These are phyloP conservation scores for Globisporangium abappressorium DNA, from an alignment of 352 stramenopile species.

Conservation along the genomic window DNA sequence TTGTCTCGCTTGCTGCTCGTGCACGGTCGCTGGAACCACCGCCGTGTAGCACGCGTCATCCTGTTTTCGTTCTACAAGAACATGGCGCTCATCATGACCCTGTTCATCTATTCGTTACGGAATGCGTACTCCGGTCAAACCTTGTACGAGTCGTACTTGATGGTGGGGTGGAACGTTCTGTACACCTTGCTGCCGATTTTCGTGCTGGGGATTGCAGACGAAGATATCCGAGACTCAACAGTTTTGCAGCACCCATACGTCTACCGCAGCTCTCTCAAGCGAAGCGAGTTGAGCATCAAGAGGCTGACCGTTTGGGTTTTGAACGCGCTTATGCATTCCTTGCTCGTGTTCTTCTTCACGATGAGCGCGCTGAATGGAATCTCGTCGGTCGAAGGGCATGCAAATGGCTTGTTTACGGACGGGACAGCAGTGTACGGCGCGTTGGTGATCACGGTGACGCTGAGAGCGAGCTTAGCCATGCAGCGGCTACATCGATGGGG, in stretches of 20 bases:
- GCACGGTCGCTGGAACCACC: conserved; percentile 86
- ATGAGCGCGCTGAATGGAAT: conserved; percentile 39
- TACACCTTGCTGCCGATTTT: conserved; percentile 94
- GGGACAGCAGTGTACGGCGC: conserved; percentile 78
- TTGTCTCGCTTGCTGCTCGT: conserved; percentile 76
- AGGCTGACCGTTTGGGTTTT: conserved; percentile 63
- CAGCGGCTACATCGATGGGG: conserved; percentile 79
- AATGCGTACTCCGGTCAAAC: conserved; percentile 93
- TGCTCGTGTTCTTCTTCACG: conserved; percentile 71
- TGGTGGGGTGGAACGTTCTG: conserved; percentile 95
- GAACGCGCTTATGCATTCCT: conserved; percentile 70
- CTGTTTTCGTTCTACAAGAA: conserved; percentile 91
- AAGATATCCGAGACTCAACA: conserved; percentile 74
- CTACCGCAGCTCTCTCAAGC: conserved; percentile 66
- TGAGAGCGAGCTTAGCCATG: conserved; percentile 75
- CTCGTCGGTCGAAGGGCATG: conserved; percentile 36
- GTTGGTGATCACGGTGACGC: conserved; percentile 68
- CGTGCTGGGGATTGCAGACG: conserved; percentile 77
- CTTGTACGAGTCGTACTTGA: conserved; percentile 85
- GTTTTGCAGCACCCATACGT: conserved; percentile 79
- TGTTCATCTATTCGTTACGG: conserved; percentile 85
- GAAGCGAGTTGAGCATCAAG: conserved; percentile 59
- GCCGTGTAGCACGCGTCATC: conserved; percentile 74
- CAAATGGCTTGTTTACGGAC: conserved; percentile 67
- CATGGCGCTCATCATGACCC: conserved; percentile 92